A percentile compares a stretch with the other conserved stretches of the same genome.
Evolutionary conservation across 1,284 basidiomycete genomes (phyloP).

Genomic region (Tausonia pullulans): DNA sequence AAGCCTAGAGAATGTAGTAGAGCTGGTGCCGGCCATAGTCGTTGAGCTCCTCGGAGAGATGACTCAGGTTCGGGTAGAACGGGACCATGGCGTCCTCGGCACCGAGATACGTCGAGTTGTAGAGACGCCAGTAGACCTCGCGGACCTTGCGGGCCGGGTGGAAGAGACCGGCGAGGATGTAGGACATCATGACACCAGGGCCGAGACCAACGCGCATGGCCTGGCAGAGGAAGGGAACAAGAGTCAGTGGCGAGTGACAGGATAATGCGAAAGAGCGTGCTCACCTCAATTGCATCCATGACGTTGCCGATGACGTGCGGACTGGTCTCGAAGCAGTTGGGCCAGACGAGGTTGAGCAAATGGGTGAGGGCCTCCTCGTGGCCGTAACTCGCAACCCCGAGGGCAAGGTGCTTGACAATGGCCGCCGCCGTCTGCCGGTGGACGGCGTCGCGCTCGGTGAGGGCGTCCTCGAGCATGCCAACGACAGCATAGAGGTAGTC

Average conservation of each 20-base stretch:
- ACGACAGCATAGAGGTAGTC: slow-evolving; percentile 97
- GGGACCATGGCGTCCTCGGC: slow-evolving; percentile 73
- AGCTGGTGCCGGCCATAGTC: slow-evolving; percentile 74
- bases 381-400: slow-evolving; percentile 56
- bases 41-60: slow-evolving; percentile 77
- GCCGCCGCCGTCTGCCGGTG: slow-evolving; percentile 96
- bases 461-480: slow-evolving; percentile 92
- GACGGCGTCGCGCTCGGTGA: slow-evolving; percentile 95
- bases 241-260: neutral
- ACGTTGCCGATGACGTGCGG: slow-evolving; percentile 97
- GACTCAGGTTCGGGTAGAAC: slow-evolving; percentile 86
- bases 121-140: slow-evolving; percentile 89
- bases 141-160: slow-evolving; percentile 73
- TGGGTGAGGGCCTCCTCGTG: slow-evolving; percentile 97
- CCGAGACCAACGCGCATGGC: slow-evolving; percentile 93
- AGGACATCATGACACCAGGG: slow-evolving; percentile 81
- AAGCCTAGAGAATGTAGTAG: slow-evolving; percentile 47
- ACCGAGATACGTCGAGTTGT: slow-evolving; percentile 55
- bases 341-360: slow-evolving; percentile 97
- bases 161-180: slow-evolving; percentile 40
- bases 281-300: slow-evolving; percentile 48
- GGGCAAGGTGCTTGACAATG: slow-evolving; percentile 96
- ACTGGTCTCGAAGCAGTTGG: slow-evolving; percentile 95
- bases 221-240: slow-evolving; percentile 40
- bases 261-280: neutral